These are phyloP conservation scores for Metarhizium album DNA, from an alignment of 2,329 filamentous ascomycete genomes.

Conservation along the genomic window DNA sequence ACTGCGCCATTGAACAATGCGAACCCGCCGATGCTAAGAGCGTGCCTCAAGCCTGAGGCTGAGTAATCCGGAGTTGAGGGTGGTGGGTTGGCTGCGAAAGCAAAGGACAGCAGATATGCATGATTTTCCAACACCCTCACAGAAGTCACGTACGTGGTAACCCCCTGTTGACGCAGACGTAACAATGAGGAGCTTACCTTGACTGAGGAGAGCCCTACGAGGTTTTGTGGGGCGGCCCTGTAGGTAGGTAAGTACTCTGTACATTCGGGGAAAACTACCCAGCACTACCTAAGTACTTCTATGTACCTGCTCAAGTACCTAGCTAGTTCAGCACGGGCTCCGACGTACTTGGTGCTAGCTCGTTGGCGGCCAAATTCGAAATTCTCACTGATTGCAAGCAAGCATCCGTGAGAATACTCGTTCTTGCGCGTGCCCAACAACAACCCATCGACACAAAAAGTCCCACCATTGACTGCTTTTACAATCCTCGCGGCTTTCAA, in stretches of 20 bases:
- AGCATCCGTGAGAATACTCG: neutral
- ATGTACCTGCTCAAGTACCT: too few relatives aligned
- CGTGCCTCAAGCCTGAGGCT: neutral
- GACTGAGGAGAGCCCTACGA: too few relatives aligned
- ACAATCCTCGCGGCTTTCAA: neutral
- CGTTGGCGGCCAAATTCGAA: neutral
- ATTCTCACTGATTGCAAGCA: neutral
- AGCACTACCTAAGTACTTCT: too few relatives aligned
- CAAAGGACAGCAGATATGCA: neutral
- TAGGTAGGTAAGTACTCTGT: too few relatives aligned
- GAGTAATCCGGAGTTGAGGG: neutral
- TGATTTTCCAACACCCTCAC: neutral
- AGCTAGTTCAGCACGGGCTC: too few relatives aligned
- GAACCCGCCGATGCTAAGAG: neutral
- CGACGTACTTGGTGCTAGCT: too few relatives aligned
- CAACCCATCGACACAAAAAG: neutral
- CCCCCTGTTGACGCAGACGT: neutral
- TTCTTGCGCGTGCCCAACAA: neutral
- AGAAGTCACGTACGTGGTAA: neutral
- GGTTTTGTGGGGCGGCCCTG: too few relatives aligned
- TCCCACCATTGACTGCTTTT: neutral
- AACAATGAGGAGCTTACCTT: too few relatives aligned
- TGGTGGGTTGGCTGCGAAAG: neutral
- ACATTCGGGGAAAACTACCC: too few relatives aligned
- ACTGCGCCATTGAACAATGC: slow-evolving; percentile 19